Percentiles rank a stretch among this genome's conserved stretches.
phyloP scores from a whole-genome alignment of 441 rosid genomes.

The Geranium incanum region DNA sequence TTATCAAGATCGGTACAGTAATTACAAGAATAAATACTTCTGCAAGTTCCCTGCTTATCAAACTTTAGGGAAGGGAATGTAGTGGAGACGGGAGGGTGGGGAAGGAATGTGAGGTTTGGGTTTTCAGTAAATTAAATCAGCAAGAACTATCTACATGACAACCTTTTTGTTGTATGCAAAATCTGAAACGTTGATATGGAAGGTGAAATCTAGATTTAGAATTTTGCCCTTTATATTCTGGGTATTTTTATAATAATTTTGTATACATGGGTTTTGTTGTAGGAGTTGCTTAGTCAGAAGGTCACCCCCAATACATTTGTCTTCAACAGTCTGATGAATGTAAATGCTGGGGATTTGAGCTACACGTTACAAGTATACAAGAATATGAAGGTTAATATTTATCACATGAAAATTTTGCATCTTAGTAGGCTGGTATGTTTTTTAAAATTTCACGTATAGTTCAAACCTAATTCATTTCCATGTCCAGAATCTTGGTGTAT shows the following conservation, averaged over 20 bases:
- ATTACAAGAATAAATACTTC: not conserved
- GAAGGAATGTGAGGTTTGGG: not conserved
- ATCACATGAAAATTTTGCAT: not conserved
- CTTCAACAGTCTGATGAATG: slow-evolving; percentile 89
- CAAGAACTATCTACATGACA: not conserved
- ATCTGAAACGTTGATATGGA: not conserved
- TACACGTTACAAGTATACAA: slow-evolving; percentile 60
- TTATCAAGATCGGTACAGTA: not conserved
- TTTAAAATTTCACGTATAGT: not conserved
- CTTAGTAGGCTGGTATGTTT: not conserved
- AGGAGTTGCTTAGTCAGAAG: slow-evolving; percentile 61
- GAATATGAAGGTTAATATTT: slow-evolving; percentile 58
- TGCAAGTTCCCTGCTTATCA: not conserved
- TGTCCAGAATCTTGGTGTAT: slow-evolving; percentile 56
- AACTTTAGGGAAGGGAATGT: not conserved
- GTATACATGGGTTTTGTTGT: slow-evolving; percentile 29
- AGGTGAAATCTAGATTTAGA: not conserved
- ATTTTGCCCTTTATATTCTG: slow-evolving; percentile 12
- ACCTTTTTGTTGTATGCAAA: not conserved
- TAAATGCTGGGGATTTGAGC: slow-evolving; percentile 73
- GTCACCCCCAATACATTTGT: slow-evolving; percentile 63
- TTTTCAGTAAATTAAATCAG: not conserved
- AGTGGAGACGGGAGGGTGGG: not conserved
- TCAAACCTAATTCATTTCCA: slow-evolving; percentile 19
- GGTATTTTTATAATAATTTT: slow-evolving; percentile 10